Conservation (phyloP, 2,329 filamentous ascomycete species). For the Orbilia oligospora region DNA sequence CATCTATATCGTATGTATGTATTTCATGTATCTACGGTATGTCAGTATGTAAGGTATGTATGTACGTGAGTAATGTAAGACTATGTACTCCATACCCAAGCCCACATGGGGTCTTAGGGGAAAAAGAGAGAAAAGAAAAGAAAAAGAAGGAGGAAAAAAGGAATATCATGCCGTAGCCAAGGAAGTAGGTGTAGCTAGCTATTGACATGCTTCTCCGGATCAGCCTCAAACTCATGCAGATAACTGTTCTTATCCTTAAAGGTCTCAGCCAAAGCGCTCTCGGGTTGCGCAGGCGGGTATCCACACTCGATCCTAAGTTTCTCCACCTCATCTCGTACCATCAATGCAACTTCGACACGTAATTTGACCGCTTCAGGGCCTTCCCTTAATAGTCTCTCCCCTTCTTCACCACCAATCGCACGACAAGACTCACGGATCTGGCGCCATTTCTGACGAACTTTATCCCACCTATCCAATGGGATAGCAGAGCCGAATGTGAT, state of each 20-base stretch:
- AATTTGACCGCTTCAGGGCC: slow-evolving; percentile 81
- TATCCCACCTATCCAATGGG: slow-evolving; percentile 79
- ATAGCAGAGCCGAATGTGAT: slow-evolving; percentile 85
- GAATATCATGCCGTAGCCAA: no score
- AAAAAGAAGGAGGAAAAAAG: no score
- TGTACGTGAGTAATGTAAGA: slow-evolving; percentile 5
- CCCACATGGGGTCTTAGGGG: not conserved
- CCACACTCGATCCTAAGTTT: slow-evolving; percentile 81
- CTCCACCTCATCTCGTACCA: slow-evolving; percentile 83
- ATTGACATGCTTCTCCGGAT: slow-evolving; percentile 55
- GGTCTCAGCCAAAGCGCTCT: slow-evolving; percentile 82
- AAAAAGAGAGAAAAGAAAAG: no score
- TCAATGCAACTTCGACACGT: slow-evolving; percentile 82
- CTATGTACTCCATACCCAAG: not conserved
- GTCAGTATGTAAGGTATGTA: no score
- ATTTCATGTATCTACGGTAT: no score
- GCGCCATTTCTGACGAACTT: slow-evolving; percentile 81
- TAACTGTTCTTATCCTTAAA: slow-evolving; percentile 67
- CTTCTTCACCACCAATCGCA: slow-evolving; percentile 66
- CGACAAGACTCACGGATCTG: slow-evolving; percentile 74
- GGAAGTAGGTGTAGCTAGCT: slow-evolving; percentile 17
- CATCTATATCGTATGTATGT: not conserved
- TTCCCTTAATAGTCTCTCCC: slow-evolving; percentile 70
- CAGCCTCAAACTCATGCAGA: slow-evolving; percentile 52
- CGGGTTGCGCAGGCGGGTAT: slow-evolving; percentile 83